Evolutionary conservation across 805 yeast genomes (phyloP).

Genomic region (Sugiyamaella lignohabitans): DNA sequence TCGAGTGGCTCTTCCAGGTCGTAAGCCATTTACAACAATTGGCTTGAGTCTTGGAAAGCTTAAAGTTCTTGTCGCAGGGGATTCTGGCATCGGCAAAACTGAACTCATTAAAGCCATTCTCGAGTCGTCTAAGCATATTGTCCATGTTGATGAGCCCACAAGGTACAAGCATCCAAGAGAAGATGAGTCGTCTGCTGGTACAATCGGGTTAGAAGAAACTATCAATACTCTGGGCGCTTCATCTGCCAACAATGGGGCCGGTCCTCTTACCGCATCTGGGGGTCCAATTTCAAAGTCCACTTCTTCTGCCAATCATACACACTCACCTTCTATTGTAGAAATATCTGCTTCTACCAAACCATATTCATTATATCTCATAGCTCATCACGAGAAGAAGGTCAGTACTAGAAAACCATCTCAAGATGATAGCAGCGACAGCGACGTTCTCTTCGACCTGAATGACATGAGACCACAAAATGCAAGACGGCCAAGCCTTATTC

Average conservation of each 20-base stretch:
- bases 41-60: constrained; percentile 25
- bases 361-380: constrained; percentile 17
- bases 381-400: constrained; percentile 4
- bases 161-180: neutral
- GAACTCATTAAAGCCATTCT: constrained; percentile 77
- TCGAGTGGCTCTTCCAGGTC: constrained; percentile 18
- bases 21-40: constrained; percentile 21
- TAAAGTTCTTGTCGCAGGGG: constrained; percentile 66
- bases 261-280: too few relatives aligned
- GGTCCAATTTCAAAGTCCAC: constrained; percentile 1
- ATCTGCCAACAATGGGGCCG: neutral
- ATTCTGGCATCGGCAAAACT: constrained; percentile 80
- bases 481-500: constrained; percentile 13
- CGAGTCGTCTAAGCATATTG: constrained; percentile 43
- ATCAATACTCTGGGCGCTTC: neutral
- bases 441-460: neutral
- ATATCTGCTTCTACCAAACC: constrained; percentile 25
- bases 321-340: constrained; percentile 6
- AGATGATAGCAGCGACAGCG: neutral
- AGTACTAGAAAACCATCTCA: neutral
- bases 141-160: constrained; percentile 19
- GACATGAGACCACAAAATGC: neutral
- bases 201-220: neutral
- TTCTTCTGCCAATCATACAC: constrained; percentile 4
- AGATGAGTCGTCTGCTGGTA: neutral